Conservation (phyloP, 768 basidiomycete species). For the Hygrocybe coccinea region DNA sequence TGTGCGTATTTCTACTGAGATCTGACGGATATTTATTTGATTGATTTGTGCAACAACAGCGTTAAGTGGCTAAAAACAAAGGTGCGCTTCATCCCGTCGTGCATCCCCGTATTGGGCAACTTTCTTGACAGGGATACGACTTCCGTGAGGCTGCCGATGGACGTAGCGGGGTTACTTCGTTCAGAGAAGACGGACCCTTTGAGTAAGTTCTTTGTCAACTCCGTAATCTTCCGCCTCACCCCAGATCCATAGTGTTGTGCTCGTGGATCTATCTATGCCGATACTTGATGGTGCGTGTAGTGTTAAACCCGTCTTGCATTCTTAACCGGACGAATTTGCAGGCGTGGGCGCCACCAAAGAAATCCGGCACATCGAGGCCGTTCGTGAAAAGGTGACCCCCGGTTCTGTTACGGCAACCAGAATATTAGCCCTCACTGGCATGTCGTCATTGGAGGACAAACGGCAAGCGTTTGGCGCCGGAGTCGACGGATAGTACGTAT, state of each 20-base stretch:
- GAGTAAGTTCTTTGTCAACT: conserved; percentile 55
- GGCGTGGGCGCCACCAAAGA: conserved; percentile 79
- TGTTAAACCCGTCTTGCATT: background rate
- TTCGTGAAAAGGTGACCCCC: conserved; percentile 28
- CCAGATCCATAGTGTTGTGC: conserved; percentile 55
- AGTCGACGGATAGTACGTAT: conserved; percentile 88
- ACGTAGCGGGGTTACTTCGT: conserved; percentile 74
- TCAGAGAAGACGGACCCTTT: conserved; percentile 68
- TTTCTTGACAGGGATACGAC: conserved; percentile 53
- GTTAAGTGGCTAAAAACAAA: conserved; percentile 68
- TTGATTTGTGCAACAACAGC: conserved; percentile 17
- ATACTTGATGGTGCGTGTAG: conserved; percentile 68
- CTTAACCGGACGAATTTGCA: conserved; percentile 22
- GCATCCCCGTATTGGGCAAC: background rate
- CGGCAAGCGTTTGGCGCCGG: conserved; percentile 86
- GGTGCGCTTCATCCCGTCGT: conserved; percentile 21
- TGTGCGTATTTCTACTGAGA: conserved; percentile 47
- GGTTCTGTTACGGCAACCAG: conserved; percentile 34
- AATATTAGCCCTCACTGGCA: conserved; percentile 87
- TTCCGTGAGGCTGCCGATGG: conserved; percentile 80
- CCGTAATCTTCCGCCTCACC: background rate
- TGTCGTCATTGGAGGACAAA: conserved; percentile 92
- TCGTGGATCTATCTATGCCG: conserved; percentile 91
- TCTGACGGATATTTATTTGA: conserved; percentile 9
- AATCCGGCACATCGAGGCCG: conserved; percentile 70